These are phyloP conservation scores for Trichoderma sp. DNA, from an alignment of 2,329 filamentous ascomycete species.

Conservation along the genomic window DNA sequence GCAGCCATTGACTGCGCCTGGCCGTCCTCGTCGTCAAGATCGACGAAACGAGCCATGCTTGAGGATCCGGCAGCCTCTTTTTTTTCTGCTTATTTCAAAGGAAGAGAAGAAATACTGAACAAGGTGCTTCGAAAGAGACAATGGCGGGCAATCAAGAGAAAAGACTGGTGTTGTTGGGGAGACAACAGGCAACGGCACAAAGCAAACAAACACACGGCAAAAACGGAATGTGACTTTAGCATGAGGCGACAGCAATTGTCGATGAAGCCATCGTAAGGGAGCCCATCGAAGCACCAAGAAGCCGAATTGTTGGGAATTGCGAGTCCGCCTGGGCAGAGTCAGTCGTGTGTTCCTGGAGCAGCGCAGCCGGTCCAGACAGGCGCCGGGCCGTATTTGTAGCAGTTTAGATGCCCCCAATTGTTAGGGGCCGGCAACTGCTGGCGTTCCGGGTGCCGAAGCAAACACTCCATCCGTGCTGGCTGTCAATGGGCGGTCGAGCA, in stretches of 20 bases:
- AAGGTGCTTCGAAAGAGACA: background rate
- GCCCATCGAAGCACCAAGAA: constrained; percentile 20
- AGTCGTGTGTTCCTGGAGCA: background rate
- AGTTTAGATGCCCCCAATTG: background rate
- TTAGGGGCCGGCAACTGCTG: background rate
- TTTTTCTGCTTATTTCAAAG: background rate
- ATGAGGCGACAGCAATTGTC: constrained; percentile 21
- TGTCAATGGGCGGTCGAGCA: background rate
- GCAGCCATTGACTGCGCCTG: constrained; percentile 20
- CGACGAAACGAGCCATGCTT: constrained; percentile 32
- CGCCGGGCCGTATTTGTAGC: background rate
- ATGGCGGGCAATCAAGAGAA: background rate
- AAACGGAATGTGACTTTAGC: background rate
- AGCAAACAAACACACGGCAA: background rate
- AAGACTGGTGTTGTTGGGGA: background rate
- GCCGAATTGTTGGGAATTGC: background rate
- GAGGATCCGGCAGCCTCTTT: constrained; percentile 3
- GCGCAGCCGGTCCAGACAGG: background rate
- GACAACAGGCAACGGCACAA: background rate
- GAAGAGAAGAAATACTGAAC: background rate
- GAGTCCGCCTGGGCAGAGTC: background rate
- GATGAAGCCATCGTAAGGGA: constrained; percentile 26
- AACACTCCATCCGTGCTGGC: no score
- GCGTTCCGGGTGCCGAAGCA: constrained; percentile 1
- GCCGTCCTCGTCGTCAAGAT: constrained; percentile 28